Evolutionary conservation across 805 yeast species (phyloP), one percentile per base, ranked within the genome.

Genomic region (Pichia sporocuriosa): DNA sequence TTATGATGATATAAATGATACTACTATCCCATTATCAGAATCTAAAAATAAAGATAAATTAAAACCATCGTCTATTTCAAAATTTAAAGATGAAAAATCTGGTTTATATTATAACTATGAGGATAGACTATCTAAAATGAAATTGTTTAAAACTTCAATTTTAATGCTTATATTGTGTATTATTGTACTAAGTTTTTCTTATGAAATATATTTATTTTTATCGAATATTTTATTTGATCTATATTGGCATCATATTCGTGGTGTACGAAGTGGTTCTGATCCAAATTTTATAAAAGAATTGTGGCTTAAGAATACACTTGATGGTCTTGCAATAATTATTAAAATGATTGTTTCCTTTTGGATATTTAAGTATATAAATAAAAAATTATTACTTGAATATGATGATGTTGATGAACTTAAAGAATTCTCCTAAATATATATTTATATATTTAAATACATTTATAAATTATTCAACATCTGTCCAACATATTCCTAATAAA

Each of bases 331-430:
- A 21, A 24, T 57, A 3, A 8, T 47, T 2, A 31, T 54, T 4
- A 54, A 58, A 42, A 30, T 46, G 23, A 27, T 43, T 15, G 7
- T 49, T 3, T 46, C 49, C 22, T 42, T 42, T 36, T 53, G 49
- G 26, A 27, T 48, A 7, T 43, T 55, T 20, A 47, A 43, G 25
- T 51, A 37, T 22, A 42, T 59, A 32, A 57, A 60, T 39, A 28
- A 36, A 2, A 40, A 39, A 24, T 38, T 60, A 9, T 45, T 60
- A 12, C 43, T 57, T n/a, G 38, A 42, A 6, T 39, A 47, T 21
- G 39, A 48, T 19, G 65, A 58, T 42, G 49, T 44, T 15, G 57
- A 52, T 4, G 60, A 59, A 19, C 43, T 58, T 21, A 51, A 59
- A 23, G 57, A 57, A 24, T 61, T 53, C 37, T 42, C 53, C 7